These are phyloP conservation scores for Salvia rosmarinus DNA, from an alignment of 257 asterid species.

Conservation along the genomic window DNA sequence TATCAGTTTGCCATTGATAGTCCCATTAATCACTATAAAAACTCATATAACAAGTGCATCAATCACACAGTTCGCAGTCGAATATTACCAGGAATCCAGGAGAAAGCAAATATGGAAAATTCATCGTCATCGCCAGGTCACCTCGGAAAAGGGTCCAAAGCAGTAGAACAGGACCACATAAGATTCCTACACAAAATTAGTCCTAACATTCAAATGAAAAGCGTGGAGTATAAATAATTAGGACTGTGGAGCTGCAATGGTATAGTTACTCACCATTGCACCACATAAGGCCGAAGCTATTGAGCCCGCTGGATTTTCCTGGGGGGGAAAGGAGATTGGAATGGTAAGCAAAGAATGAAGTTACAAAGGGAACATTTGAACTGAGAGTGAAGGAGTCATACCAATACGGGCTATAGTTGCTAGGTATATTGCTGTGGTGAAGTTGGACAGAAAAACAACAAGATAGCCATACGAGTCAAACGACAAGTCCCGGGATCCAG, in stretches of 20 bases:
- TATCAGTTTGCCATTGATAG: neutral
- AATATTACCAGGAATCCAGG: conserved; percentile 86
- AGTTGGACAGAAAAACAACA: conserved; percentile 80
- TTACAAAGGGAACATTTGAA: conserved; percentile 29
- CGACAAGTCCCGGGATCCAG: conserved; percentile 92
- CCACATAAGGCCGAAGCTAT: conserved; percentile 97
- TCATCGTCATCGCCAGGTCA: conserved; percentile 75
- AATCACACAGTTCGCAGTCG: conserved; percentile 21
- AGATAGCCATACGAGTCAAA: conserved; percentile 81
- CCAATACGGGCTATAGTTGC: conserved; percentile 97
- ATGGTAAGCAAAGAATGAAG: conserved; percentile 28
- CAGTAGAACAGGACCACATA: conserved; percentile 61
- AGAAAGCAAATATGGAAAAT: conserved; percentile 67
- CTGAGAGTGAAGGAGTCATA: conserved; percentile 43
- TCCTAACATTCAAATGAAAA: conserved; percentile 16
- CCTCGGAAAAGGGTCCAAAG: conserved; percentile 82
- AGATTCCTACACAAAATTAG: conserved; percentile 50
- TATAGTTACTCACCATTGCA: conserved; percentile 70
- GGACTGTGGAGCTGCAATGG: conserved; percentile 2
- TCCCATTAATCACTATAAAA: neutral
- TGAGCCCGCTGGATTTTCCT: conserved; percentile 94
- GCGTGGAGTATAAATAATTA: neutral
- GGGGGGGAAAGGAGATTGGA: conserved; percentile 35
- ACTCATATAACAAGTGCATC: neutral
- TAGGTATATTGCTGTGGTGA: conserved; percentile 91